Percentiles rank a stretch among this genome's conserved stretches.
phyloP scores from a whole-genome alignment of 2,329 filamentous ascomycete species.

The Neopestalotiopsis sp. region DNA sequence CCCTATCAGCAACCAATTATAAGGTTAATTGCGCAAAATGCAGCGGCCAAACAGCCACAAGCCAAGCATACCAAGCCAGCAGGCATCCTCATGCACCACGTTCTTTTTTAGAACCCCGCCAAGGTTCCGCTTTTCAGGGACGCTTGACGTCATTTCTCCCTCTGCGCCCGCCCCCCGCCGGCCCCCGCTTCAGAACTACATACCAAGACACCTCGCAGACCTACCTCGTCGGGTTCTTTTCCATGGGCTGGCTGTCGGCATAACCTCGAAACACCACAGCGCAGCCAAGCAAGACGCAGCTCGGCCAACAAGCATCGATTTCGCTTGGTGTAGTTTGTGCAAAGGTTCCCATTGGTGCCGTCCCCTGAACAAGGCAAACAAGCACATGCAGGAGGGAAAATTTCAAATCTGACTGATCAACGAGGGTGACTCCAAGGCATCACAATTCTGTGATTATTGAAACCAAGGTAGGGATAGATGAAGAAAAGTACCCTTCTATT shows the following conservation, averaged over 20 bases:
- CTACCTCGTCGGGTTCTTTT: too few relatives aligned
- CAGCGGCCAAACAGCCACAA: background rate
- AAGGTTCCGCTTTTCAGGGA: slow-evolving; percentile 17
- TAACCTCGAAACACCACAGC: background rate
- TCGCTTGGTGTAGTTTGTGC: background rate
- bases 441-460: background rate
- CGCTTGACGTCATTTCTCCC: slow-evolving; percentile 16
- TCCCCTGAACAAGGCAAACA: slow-evolving; percentile 4
- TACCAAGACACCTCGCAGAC: too few relatives aligned
- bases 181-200: too few relatives aligned
- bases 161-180: background rate
- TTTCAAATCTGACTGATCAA: background rate
- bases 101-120: slow-evolving; percentile 2
- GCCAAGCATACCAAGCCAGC: background rate
- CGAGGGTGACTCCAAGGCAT: background rate
- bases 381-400: slow-evolving; percentile 1
- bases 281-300: slow-evolving; percentile 3
- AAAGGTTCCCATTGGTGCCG: background rate
- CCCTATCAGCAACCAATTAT: slow-evolving; percentile 1
- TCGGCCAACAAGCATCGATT: slow-evolving; percentile 4
- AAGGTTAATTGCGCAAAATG: background rate
- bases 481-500: too few relatives aligned
- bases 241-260: too few relatives aligned
- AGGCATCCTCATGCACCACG: background rate
- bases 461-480: too few relatives aligned